These are phyloP conservation scores for Cichorium intybus DNA, from an alignment of 140 eudicot genomes.

Conservation along the genomic window DNA sequence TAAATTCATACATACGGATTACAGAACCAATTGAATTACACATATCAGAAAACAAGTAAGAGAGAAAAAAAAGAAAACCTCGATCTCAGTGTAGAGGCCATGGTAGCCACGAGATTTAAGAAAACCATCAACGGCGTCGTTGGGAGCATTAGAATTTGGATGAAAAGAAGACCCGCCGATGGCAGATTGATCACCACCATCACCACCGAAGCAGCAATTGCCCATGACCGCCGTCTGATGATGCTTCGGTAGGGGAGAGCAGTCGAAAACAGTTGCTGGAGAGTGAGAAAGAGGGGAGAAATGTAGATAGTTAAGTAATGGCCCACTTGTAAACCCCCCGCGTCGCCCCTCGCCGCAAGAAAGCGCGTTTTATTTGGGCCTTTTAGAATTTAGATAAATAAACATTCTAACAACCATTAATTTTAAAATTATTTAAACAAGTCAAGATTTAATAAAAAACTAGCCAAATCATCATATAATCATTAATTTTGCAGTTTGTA, in stretches of 20 bases:
- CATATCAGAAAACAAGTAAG: not conserved
- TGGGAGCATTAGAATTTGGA: slow-evolving; percentile 28
- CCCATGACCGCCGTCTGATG: slow-evolving; percentile 64
- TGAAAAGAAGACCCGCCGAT: slow-evolving; percentile 48
- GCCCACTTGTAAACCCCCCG: slow-evolving; percentile 22
- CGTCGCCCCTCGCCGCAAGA: slow-evolving; percentile 20
- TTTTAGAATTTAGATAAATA: not conserved
- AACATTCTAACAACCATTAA: not conserved
- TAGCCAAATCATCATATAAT: too few species aligned
- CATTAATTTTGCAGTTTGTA: too few species aligned
- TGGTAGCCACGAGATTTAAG: slow-evolving; percentile 78
- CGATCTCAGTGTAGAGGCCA: slow-evolving; percentile 94
- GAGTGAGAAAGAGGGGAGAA: slow-evolving; percentile 1
- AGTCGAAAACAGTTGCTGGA: not conserved
- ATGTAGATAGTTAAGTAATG: not conserved
- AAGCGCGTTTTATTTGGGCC: slow-evolving; percentile 30
- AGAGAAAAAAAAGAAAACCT: slow-evolving; percentile 42
- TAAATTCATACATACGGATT: not conserved
- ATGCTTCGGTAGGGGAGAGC: not conserved
- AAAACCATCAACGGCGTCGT: slow-evolving; percentile 81
- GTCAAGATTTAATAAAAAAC: too few species aligned
- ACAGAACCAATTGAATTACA: not conserved
- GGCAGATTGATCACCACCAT: slow-evolving; percentile 66
- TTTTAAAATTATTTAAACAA: not conserved
- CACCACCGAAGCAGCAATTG: slow-evolving; percentile 71